A percentile compares a stretch with the other conserved stretches of the same genome.
Conservation (phyloP, 2,329 filamentous ascomycete genomes). For the Ascosphaera pollenicola region DNA sequence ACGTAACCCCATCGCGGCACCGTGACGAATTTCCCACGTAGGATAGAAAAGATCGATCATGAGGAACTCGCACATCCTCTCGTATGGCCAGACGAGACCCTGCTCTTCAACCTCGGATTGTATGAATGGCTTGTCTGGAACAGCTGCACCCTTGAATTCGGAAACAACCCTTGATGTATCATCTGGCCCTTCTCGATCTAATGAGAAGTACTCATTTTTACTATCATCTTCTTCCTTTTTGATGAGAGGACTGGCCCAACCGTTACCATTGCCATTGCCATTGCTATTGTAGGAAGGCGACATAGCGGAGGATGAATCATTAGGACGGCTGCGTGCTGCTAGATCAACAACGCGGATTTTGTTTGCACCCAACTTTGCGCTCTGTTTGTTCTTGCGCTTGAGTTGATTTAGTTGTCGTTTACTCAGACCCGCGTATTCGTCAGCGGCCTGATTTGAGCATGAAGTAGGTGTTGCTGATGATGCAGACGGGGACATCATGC, state of each 20-base stretch:
- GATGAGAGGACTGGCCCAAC: slow-evolving; percentile 29
- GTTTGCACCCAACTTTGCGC: slow-evolving; percentile 69
- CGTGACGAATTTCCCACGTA: slow-evolving; percentile 88
- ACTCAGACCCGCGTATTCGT: slow-evolving; percentile 38
- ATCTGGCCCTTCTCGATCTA: slow-evolving; percentile 60
- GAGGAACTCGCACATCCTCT: slow-evolving; percentile 80
- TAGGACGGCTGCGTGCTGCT: slow-evolving; percentile 30
- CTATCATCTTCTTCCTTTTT: slow-evolving; percentile 41
- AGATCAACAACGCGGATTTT: slow-evolving; percentile 83
- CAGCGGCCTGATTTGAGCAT: slow-evolving; percentile 14
- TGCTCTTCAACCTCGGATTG: slow-evolving; percentile 56
- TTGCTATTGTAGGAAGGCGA: slow-evolving; percentile 25
- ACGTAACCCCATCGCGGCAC: slow-evolving; percentile 81
- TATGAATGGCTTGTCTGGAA: slow-evolving; percentile 69
- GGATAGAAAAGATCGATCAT: slow-evolving; percentile 84
- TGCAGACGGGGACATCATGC: slow-evolving; percentile 11
- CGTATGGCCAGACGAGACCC: slow-evolving; percentile 79
- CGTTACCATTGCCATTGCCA: slow-evolving; percentile 2
- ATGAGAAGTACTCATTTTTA: slow-evolving; percentile 67
- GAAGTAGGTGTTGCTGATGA: slow-evolving; percentile 25
- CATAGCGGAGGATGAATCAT: slow-evolving; percentile 33
- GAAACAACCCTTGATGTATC: slow-evolving; percentile 84
- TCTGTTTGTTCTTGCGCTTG: slow-evolving; percentile 81
- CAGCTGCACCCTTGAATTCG: slow-evolving; percentile 72
- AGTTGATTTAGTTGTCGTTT: slow-evolving; percentile 85